These are phyloP conservation scores for Clonostachys rhizophaga DNA, from an alignment of 2,329 filamentous ascomycete genomes.

Conservation along the genomic window DNA sequence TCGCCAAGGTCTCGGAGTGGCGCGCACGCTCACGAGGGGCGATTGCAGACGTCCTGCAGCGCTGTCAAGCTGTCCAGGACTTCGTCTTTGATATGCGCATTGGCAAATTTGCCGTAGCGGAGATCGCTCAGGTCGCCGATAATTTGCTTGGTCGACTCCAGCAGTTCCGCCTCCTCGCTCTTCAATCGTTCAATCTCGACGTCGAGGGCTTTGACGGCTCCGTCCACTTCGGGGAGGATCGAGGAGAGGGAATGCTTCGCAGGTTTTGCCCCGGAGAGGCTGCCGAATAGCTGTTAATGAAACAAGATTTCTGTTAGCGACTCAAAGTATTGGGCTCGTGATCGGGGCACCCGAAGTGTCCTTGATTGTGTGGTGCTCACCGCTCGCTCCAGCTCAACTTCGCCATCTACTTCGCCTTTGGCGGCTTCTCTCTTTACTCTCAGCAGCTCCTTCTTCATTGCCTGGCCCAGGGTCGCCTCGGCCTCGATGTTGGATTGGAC, in stretches of 20 bases:
- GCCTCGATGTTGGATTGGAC: slow-evolving; percentile 60
- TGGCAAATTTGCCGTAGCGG: slow-evolving; percentile 71
- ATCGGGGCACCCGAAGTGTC: too few relatives aligned
- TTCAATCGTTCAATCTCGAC: slow-evolving; percentile 63
- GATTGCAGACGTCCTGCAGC: slow-evolving; percentile 53
- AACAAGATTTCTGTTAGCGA: not conserved
- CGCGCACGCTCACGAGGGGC: too few relatives aligned
- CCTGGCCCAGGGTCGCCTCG: slow-evolving; percentile 59
- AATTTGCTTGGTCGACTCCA: slow-evolving; percentile 58
- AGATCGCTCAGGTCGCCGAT: slow-evolving; percentile 77
- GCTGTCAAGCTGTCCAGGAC: slow-evolving; percentile 59
- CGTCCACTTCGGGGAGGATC: slow-evolving; percentile 65
- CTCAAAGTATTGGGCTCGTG: too few relatives aligned
- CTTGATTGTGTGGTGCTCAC: slow-evolving; percentile 26
- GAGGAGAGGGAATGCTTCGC: slow-evolving; percentile 57
- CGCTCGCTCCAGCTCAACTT: slow-evolving; percentile 57
- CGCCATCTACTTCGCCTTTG: slow-evolving; percentile 55
- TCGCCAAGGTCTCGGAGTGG: too few relatives aligned
- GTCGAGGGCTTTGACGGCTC: slow-evolving; percentile 61
- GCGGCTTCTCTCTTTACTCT: slow-evolving; percentile 47
- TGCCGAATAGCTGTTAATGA: slow-evolving; percentile 51
- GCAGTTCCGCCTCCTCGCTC: slow-evolving; percentile 55
- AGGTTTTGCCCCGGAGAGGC: slow-evolving; percentile 33
- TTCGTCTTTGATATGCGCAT: slow-evolving; percentile 58
- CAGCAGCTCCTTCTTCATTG: slow-evolving; percentile 52